A percentile compares a stretch with the other conserved stretches of the same genome.
Evolutionary conservation across 805 yeast genomes (phyloP).

Genomic region (Starmerella apis): DNA sequence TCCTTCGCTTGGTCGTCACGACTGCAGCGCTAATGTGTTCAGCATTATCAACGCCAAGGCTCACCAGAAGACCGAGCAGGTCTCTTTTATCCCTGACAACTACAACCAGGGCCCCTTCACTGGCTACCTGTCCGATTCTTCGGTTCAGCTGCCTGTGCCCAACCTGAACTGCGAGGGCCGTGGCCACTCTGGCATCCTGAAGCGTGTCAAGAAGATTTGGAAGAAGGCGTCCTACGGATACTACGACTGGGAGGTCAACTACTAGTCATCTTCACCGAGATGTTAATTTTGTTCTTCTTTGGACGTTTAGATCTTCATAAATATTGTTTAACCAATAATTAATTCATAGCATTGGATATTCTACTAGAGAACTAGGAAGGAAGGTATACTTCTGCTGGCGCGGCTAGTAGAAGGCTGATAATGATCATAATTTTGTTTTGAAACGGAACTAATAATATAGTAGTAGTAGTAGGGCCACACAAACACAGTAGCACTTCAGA

Average conservation of each 20-base stretch:
- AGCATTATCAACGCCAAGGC: conserved; percentile 34
- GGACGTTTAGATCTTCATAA: conserved; percentile 7
- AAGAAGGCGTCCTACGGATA: conserved; percentile 27
- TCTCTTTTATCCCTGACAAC: conserved; percentile 22
- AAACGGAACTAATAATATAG: no score
- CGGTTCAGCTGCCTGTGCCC: conserved; percentile 25
- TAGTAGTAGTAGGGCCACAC: no score
- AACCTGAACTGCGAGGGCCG: conserved; percentile 31
- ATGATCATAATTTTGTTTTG: no score
- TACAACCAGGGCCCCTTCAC: conserved; percentile 24
- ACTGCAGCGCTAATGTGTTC: conserved; percentile 43
- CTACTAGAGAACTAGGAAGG: not conserved
- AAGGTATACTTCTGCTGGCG: no score
- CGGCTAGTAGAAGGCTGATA: no score
- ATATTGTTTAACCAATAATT: conserved; percentile 2
- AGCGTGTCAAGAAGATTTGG: conserved; percentile 27
- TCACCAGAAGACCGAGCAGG: conserved; percentile 20
- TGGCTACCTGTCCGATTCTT: conserved; percentile 25
- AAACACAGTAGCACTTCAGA: no score
- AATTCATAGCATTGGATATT: conserved; percentile 5
- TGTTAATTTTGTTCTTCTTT: not conserved
- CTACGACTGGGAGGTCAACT: conserved; percentile 27
- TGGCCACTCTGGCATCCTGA: conserved; percentile 25
- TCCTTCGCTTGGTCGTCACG: conserved; percentile 42
- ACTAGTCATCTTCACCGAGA: conserved; percentile 5